Evolutionary conservation across 768 basidiomycete genomes (phyloP).

Genomic region (Pseudohyphozyma bogoriensis): DNA sequence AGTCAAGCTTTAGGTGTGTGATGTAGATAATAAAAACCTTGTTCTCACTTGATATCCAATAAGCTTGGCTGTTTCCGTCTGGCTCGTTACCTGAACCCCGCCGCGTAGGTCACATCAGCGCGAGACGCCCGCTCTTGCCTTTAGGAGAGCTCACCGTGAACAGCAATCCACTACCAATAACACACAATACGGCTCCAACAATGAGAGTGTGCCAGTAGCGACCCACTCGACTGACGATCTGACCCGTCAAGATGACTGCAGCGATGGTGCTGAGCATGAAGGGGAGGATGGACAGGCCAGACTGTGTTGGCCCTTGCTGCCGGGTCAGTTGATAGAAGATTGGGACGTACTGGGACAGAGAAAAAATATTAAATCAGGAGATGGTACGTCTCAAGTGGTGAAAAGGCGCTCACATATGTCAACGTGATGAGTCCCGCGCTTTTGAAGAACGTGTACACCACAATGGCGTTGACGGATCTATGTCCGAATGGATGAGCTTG

Average conservation of each 20-base stretch:
- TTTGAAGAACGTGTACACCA: slow-evolving; percentile 14
- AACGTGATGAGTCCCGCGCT: slow-evolving; percentile 5
- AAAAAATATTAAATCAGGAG: not conserved
- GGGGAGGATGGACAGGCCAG: slow-evolving; percentile 26
- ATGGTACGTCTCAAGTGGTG: not conserved
- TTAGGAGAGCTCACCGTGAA: slow-evolving; percentile 19
- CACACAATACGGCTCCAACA: slow-evolving; percentile 36
- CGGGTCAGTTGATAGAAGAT: slow-evolving; percentile 25
- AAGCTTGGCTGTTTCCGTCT: too few relatives aligned
- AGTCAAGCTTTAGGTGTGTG: too few relatives aligned
- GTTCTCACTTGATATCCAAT: slow-evolving; percentile 37
- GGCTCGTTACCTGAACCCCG: too few relatives aligned
- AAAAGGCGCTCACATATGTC: not conserved
- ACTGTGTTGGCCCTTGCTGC: slow-evolving; percentile 23
- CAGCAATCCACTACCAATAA: slow-evolving; percentile 39
- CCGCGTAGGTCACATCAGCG: too few relatives aligned
- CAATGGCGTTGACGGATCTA: slow-evolving; percentile 8
- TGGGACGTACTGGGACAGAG: slow-evolving; percentile 15
- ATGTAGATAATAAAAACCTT: too few relatives aligned
- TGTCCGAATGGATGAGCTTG: not conserved
- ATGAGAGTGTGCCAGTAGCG: slow-evolving; percentile 41
- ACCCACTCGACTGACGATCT: slow-evolving; percentile 29
- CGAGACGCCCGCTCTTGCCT: too few relatives aligned
- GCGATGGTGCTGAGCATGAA: slow-evolving; percentile 19
- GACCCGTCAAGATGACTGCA: slow-evolving; percentile 17